Evolutionary conservation across 495 filamentous ascomycete genomes (phyloP).

Genomic region (Daldinia childiae): DNA sequence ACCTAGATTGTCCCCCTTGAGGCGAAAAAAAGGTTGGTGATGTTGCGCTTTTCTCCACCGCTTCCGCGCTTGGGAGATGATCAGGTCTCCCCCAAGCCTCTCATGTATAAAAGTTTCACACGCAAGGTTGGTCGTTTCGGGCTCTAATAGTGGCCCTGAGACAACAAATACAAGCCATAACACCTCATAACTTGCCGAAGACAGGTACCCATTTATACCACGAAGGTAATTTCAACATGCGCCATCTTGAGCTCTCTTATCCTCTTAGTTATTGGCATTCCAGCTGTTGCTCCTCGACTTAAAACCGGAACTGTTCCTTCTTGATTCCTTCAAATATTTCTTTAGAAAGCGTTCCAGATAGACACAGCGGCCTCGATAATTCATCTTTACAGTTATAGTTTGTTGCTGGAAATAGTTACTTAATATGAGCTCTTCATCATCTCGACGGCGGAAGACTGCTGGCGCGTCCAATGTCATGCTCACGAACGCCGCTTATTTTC

Average conservation of each 20-base stretch:
- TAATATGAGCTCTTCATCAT: slow-evolving; percentile 47
- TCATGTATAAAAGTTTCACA: slow-evolving; percentile 35
- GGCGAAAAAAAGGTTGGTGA: slow-evolving; percentile 30
- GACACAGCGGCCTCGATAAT: slow-evolving; percentile 9
- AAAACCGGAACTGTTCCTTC: slow-evolving; percentile 14
- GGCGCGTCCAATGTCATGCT: slow-evolving; percentile 60
- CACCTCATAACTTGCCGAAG: slow-evolving; percentile 23
- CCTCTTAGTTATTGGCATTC: slow-evolving; percentile 26
- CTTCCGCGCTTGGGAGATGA: slow-evolving; percentile 34
- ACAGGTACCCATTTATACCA: slow-evolving; percentile 18
- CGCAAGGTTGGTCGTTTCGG: slow-evolving; percentile 33
- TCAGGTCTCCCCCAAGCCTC: slow-evolving; percentile 29
- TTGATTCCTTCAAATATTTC: not conserved
- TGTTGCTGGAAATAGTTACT: not conserved
- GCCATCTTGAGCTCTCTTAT: slow-evolving; percentile 22
- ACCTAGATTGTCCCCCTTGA: slow-evolving; percentile 35
- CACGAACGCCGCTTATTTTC: slow-evolving; percentile 88
- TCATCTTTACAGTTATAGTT: slow-evolving; percentile 4
- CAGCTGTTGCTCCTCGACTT: slow-evolving; percentile 20
- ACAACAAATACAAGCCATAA: slow-evolving; percentile 31
- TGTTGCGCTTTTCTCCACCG: slow-evolving; percentile 43
- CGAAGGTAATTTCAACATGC: slow-evolving; percentile 36
- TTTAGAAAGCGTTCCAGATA: slow-evolving; percentile 5
- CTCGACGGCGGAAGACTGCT: slow-evolving; percentile 52
- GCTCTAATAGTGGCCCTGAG: slow-evolving; percentile 40